A percentile compares a stretch with the other conserved stretches of the same genome.
These are phyloP conservation scores for Lodderomyces metapsilosis DNA, from an alignment of 1,139 yeast species.

Conservation along the genomic window DNA sequence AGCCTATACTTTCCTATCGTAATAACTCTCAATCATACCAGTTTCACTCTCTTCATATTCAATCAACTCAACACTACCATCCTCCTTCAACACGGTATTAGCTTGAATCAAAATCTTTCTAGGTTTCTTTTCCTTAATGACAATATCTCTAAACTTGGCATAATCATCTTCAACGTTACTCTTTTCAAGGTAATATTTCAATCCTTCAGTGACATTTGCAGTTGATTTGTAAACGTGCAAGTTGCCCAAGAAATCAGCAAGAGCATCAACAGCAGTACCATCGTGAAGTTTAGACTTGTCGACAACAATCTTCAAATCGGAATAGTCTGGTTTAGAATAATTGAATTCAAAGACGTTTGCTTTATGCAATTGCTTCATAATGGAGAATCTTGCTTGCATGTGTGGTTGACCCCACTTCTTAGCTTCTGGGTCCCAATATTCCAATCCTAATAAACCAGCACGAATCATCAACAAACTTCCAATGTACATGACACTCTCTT, in stretches of 20 bases:
- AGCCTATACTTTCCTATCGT: conserved; percentile 49
- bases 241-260: conserved; percentile 67
- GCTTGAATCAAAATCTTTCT: conserved; percentile 84
- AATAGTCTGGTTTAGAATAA: conserved; percentile 45
- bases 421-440: conserved; percentile 81
- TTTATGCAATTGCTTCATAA: conserved; percentile 68
- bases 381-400: conserved; percentile 89
- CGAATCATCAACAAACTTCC: conserved; percentile 82
- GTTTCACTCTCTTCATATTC: conserved; percentile 75
- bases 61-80: conserved; percentile 46
- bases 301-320: conserved; percentile 59
- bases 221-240: conserved; percentile 78
- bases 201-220: conserved; percentile 67
- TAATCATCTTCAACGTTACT: conserved; percentile 66
- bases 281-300: conserved; percentile 62
- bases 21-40: conserved; percentile 78
- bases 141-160: conserved; percentile 63
- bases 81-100: conserved; percentile 51
- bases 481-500: conserved; percentile 60
- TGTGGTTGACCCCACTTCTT: conserved; percentile 95
- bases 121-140: conserved; percentile 71
- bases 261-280: conserved; percentile 64
- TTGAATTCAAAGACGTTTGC: conserved; percentile 65
- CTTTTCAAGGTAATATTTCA: conserved; percentile 59
- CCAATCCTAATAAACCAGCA: conserved; percentile 80